These are phyloP conservation scores for Kuraishia hungarica DNA, from an alignment of 805 yeast species.

Conservation along the genomic window DNA sequence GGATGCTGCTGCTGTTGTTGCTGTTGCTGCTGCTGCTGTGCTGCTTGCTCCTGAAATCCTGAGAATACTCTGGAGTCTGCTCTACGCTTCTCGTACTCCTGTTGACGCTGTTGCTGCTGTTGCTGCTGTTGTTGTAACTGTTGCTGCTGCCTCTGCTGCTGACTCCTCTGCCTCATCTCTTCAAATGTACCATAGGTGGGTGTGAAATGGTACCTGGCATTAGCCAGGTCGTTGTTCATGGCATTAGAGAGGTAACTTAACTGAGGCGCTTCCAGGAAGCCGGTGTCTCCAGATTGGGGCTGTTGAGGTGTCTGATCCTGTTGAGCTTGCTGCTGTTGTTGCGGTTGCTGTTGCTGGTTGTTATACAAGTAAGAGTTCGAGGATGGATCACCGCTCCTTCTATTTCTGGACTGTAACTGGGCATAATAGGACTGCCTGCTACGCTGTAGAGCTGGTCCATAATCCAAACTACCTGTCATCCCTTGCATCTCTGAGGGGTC, in stretches of 20 bases:
- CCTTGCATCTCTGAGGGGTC: not conserved
- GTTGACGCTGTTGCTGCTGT: slow-evolving; percentile 1
- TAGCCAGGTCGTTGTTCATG: slow-evolving; percentile 3
- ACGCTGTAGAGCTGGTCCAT: not conserved
- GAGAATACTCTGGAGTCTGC: not conserved
- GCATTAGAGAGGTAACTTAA: slow-evolving; percentile 2
- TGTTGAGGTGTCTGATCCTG: slow-evolving; percentile 11
- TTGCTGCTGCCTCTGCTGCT: slow-evolving; percentile 1
- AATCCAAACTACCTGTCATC: not conserved
- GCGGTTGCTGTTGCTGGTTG: slow-evolving; percentile 11
- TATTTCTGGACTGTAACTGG: not conserved
- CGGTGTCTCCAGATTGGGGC: not conserved
- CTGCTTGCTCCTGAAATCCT: not conserved
- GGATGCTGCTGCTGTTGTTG: not conserved
- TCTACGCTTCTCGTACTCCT: slow-evolving; percentile 1
- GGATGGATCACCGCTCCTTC: not conserved
- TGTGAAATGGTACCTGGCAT: slow-evolving; percentile 4
- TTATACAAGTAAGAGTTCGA: slow-evolving; percentile 9
- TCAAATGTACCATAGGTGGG: not conserved
- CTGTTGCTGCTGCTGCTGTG: not conserved
- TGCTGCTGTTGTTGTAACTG: slow-evolving; percentile 2
- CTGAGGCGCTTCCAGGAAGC: slow-evolving; percentile 1
- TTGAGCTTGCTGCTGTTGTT: slow-evolving; percentile 8
- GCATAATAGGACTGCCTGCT: not conserved
- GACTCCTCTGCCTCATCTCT: not conserved